Evolutionary conservation across 768 basidiomycete genomes (phyloP), one percentile per base, ranked within the genome.

Genomic region (Termitomyces sp.): DNA sequence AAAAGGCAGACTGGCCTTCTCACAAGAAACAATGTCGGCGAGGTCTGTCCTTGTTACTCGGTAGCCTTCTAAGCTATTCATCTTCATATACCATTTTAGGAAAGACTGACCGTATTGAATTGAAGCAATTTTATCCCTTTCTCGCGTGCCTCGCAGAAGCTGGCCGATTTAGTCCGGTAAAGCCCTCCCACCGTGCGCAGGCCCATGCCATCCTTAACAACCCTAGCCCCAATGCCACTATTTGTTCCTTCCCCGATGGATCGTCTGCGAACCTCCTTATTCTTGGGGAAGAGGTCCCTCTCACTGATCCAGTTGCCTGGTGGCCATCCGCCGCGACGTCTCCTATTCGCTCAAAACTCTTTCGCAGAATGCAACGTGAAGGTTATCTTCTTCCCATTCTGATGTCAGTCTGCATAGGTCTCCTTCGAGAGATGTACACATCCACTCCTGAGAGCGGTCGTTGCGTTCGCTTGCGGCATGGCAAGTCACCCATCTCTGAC

Each of bases 381-480:
- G 71, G 73, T 2, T 57, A 65, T 43, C 56, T 64, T 6, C 61
- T 74, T 5, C 61, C 66, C 11, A 64, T 71, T 41, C 39, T 67
- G 42, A 64, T 63, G 10, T 59, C 69, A 16, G 50, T 70, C 13
- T 67, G 29, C 9, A 9, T 29, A 3, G 29, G 29, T 4, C 29
- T 29, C 11, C 64, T 74, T 9, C 54, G 65, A 5, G 66, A 68
- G 39, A 64, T 75, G 47, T 74, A 72, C 59, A 70, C 71, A 5
- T 63, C 66, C 2, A 54, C 53, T 11, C 39, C 58, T 23, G 52
- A 60, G 62, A 64, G n/a, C 35, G 60, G 41, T 48, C 63, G 62
- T 0, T 68, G 76, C 1, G 50, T 72, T 7, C 68, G 77, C 13
- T 60, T 79, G 15, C 63, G 65, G 11, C 73, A 75, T 51, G 60